Evolutionary conservation across 2,329 filamentous ascomycete species (phyloP), one percentile per base, ranked within the genome.

Genomic region (Calonectria hawksworthii): DNA sequence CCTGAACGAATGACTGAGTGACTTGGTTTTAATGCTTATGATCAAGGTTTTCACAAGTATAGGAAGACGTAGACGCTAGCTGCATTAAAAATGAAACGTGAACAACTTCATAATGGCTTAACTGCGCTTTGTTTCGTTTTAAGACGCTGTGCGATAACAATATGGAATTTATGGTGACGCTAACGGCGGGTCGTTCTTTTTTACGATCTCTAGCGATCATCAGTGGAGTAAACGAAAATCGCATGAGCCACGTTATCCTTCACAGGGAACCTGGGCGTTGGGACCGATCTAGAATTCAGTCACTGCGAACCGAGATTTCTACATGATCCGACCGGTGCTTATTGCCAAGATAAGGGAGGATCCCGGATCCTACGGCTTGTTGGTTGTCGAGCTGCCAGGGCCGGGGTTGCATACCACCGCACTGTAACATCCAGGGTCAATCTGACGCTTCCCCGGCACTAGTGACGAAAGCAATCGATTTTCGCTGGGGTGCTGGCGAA

Each of bases 361-460:
- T 28, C 36, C 52, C 67, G 67, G 44, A 61, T 61, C 34, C 34
- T 23, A 23, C n/a, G 9, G 8, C 26, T 7, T 23, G 30, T 59
- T 23, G 32, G 54, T 7, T 23, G 23, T 36, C 10, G 34, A 36
- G 26, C 38, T 69, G 52, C 38, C 44, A 50, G 67, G 52, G 5
- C 18, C 51, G 38, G 67, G 52, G 51, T 21, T 34, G 36, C 34
- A 52, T 59, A 34, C 36, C 28, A 56, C 23, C 66, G 28, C 38
- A 38, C 18, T 68, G 67, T 69, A 41, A 61, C 52, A 69, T 61
- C 23, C 67, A 34, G 67, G 67, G 67, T 61, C 13, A 61, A 34
- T 36, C 14, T 50, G 30, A 68, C 21, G 28, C 36, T 69, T 69
- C 67, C 66, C 67, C 67, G 67, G 54, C n/a, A 26, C 18, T 59